Percentiles rank a stretch among this genome's conserved stretches.
phyloP scores from a whole-genome alignment of 2,329 filamentous ascomycete genomes.

The Aplosporella prunicola region DNA sequence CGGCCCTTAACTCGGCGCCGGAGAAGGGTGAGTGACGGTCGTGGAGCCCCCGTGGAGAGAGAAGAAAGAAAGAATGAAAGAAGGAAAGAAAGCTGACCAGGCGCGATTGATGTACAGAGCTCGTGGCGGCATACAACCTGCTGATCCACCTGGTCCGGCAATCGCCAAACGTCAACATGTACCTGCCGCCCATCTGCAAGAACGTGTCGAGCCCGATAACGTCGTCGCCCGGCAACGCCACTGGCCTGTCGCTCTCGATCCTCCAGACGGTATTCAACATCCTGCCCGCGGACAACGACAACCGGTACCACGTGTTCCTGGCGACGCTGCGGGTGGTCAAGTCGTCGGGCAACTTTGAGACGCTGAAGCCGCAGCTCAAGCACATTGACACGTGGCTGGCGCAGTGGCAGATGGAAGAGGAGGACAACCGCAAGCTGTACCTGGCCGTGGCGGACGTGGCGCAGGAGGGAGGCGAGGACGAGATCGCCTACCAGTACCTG shows the following conservation, averaged over 20 bases:
- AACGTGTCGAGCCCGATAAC: slow-evolving; percentile 82
- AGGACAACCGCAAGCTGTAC: slow-evolving; percentile 77
- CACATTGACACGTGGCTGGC: slow-evolving; percentile 74
- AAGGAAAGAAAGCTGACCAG: slow-evolving; percentile 8
- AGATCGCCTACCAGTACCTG: slow-evolving; percentile 66
- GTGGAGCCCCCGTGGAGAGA: no score
- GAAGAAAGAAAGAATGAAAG: not conserved
- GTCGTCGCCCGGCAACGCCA: slow-evolving; percentile 75
- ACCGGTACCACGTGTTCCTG: slow-evolving; percentile 84
- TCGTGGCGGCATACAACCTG: slow-evolving; percentile 92
- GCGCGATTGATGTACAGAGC: slow-evolving; percentile 48
- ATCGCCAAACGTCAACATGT: slow-evolving; percentile 73
- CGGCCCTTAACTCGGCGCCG: slow-evolving; percentile 69
- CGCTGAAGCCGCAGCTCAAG: slow-evolving; percentile 72
- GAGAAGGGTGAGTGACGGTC: slow-evolving; percentile 69
- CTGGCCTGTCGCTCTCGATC: slow-evolving; percentile 77
- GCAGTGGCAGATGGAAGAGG: slow-evolving; percentile 72
- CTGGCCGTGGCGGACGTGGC: slow-evolving; percentile 75
- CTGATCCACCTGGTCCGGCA: slow-evolving; percentile 87
- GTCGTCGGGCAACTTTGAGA: slow-evolving; percentile 61
- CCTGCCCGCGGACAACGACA: slow-evolving; percentile 62
- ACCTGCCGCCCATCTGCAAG: slow-evolving; percentile 79
- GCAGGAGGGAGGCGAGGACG: slow-evolving; percentile 64
- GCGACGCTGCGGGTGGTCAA: slow-evolving; percentile 78
- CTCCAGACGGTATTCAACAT: slow-evolving; percentile 97